A percentile compares a stretch with the other conserved stretches of the same genome.
These are phyloP conservation scores for Chimonanthus salicifolius DNA, from an alignment of 164 flowering plant species.

Conservation along the genomic window DNA sequence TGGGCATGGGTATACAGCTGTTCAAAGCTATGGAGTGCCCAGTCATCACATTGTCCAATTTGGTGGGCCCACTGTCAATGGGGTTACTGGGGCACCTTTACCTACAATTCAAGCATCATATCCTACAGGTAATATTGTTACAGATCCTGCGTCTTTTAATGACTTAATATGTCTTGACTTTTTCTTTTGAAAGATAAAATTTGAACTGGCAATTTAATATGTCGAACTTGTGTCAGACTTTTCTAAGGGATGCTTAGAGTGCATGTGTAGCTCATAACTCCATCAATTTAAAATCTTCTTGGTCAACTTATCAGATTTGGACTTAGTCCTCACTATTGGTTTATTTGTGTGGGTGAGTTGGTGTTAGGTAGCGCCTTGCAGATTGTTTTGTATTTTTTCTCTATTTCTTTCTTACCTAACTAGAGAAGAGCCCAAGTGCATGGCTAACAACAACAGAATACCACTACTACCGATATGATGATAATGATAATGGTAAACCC, in stretches of 20 bases:
- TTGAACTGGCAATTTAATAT: too few species aligned
- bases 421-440: too few species aligned
- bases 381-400: too few species aligned
- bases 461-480: too few species aligned
- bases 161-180: not conserved
- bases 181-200: not conserved
- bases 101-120: slow-evolving; percentile 68
- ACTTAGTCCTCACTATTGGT: not conserved
- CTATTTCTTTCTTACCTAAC: too few species aligned
- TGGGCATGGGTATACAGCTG: slow-evolving; percentile 55
- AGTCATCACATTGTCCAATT: slow-evolving; percentile 74
- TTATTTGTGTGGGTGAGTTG: too few species aligned
- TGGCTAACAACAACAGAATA: too few species aligned
- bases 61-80: slow-evolving; percentile 62
- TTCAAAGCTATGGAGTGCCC: slow-evolving; percentile 80
- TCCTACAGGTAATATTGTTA: slow-evolving; percentile 52
- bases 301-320: not conserved
- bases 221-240: too few species aligned
- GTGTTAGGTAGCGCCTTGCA: too few species aligned
- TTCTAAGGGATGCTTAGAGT: not conserved
- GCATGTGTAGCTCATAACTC: not conserved
- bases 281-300: too few species aligned
- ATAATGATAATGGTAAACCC: too few species aligned
- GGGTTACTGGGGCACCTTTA: slow-evolving; percentile 57
- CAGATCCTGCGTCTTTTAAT: not conserved